phyloP scores from a whole-genome alignment of 2,329 filamentous ascomycete genomes.

The Coniochaeta sp. region DNA sequence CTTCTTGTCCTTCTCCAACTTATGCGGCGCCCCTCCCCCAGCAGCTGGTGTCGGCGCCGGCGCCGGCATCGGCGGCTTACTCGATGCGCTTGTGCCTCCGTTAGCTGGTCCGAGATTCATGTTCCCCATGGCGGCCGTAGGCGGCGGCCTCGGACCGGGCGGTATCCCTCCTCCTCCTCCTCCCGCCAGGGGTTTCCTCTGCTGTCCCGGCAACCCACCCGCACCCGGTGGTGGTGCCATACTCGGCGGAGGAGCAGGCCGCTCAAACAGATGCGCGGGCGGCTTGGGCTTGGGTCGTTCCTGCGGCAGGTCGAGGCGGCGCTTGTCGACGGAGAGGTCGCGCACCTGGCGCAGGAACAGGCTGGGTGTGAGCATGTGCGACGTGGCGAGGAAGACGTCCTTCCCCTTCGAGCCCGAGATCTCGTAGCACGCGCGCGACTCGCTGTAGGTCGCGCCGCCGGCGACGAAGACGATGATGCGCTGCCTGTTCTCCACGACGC shows the following conservation, averaged over 20 bases:
- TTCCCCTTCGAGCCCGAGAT: constrained; percentile 63
- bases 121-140: constrained; percentile 43
- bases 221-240: constrained; percentile 10
- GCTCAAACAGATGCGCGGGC: constrained; percentile 80
- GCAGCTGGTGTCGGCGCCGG: constrained; percentile 9
- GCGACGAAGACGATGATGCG: constrained; percentile 92
- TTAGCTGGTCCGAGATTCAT: constrained; percentile 34
- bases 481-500: constrained; percentile 74
- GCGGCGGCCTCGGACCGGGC: constrained; percentile 34
- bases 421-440: constrained; percentile 85
- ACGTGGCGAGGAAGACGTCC: constrained; percentile 83
- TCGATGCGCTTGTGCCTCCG: constrained; percentile 20
- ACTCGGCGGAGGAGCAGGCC: constrained; percentile 50
- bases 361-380: constrained; percentile 84
- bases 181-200: constrained; percentile 17
- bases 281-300: constrained; percentile 76
- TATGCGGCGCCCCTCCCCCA: constrained; percentile 32
- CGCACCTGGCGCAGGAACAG: constrained; percentile 77
- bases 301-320: constrained; percentile 70
- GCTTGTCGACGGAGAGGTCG: constrained; percentile 69
- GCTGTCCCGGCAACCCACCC: neutral
- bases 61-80: constrained; percentile 18
- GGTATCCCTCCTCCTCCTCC: constrained; percentile 29
- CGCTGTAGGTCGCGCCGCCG: constrained; percentile 89
- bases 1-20: constrained; percentile 39